Evolutionary conservation across 768 basidiomycete genomes (phyloP).

Genomic region (Termitomyces sp.): DNA sequence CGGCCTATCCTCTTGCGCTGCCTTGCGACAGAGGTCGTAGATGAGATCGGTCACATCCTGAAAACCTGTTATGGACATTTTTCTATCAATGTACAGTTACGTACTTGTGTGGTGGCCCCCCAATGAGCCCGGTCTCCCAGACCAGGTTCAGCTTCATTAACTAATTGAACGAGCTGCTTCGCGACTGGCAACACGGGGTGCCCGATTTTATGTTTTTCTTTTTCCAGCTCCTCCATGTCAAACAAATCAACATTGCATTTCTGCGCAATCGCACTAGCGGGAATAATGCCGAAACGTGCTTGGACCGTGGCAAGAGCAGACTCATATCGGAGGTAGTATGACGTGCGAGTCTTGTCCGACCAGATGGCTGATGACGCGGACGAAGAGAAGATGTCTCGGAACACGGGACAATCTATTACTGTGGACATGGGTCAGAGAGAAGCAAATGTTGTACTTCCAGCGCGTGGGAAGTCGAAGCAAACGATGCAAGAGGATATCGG

Average conservation of each 20-base stretch:
- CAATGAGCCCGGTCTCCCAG: conserved; percentile 44
- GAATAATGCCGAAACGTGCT: conserved; percentile 33
- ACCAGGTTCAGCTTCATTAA: conserved; percentile 25
- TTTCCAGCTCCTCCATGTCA: conserved; percentile 31
- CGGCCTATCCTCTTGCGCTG: conserved; percentile 18
- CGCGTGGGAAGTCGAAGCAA: not conserved
- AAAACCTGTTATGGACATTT: not conserved
- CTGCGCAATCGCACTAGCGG: conserved; percentile 26
- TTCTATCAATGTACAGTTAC: not conserved
- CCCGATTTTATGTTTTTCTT: conserved; percentile 36
- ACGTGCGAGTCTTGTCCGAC: conserved; percentile 30
- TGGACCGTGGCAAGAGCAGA: conserved; percentile 30
- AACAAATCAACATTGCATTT: conserved; percentile 32
- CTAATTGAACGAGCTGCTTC: conserved; percentile 34
- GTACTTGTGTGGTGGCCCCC: conserved; percentile 44
- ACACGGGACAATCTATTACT: conserved; percentile 31
- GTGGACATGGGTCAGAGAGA: conserved; percentile 19
- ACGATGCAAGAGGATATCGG: not conserved
- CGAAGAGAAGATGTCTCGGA: conserved; percentile 36
- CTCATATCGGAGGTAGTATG: conserved; percentile 29
- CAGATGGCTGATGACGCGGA: conserved; percentile 30
- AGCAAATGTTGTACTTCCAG: not conserved
- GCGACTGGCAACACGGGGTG: conserved; percentile 41
- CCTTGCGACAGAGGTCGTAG: conserved; percentile 33
- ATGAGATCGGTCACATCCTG: conserved; percentile 43